These are phyloP conservation scores for Xenosphaeropsis pyriputrescens DNA, from an alignment of 2,329 filamentous ascomycete species.

Conservation along the genomic window DNA sequence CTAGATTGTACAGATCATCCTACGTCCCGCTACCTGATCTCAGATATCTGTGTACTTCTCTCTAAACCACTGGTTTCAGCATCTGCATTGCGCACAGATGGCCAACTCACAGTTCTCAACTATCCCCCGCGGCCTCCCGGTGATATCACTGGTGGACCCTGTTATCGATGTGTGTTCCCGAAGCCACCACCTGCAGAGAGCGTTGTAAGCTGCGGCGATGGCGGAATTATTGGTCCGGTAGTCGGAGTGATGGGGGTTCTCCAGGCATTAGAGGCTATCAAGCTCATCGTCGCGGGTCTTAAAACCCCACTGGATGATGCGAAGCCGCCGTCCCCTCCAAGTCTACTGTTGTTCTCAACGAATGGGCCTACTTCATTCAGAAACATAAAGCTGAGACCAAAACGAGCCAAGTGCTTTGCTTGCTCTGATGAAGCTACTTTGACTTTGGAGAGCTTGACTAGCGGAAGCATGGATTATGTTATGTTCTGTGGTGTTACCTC, in stretches of 20 bases:
- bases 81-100: constrained; percentile 76
- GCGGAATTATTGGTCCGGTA: constrained; percentile 81
- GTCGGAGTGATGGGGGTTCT: constrained; percentile 88
- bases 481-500: constrained; percentile 62
- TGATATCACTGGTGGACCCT: constrained; percentile 52
- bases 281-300: constrained; percentile 43
- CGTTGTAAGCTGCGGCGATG: constrained; percentile 79
- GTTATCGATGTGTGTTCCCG: constrained; percentile 89
- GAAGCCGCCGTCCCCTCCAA: constrained; percentile 7
- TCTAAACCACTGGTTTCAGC: constrained; percentile 74
- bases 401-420: constrained; percentile 57
- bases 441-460: constrained; percentile 43
- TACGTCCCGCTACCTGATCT: constrained; percentile 81
- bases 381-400: constrained; percentile 56
- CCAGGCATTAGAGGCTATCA: constrained; percentile 80
- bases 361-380: constrained; percentile 47
- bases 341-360: constrained; percentile 34
- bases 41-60: constrained; percentile 72
- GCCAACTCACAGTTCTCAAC: constrained; percentile 82
- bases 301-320: constrained; percentile 11
- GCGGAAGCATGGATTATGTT: constrained; percentile 65
- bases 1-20: constrained; percentile 95
- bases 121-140: constrained; percentile 52
- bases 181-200: constrained; percentile 72
- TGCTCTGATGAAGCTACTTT: constrained; percentile 54